Evolutionary conservation across 768 basidiomycete species (phyloP).

Genomic region (Lepiota venenata): DNA sequence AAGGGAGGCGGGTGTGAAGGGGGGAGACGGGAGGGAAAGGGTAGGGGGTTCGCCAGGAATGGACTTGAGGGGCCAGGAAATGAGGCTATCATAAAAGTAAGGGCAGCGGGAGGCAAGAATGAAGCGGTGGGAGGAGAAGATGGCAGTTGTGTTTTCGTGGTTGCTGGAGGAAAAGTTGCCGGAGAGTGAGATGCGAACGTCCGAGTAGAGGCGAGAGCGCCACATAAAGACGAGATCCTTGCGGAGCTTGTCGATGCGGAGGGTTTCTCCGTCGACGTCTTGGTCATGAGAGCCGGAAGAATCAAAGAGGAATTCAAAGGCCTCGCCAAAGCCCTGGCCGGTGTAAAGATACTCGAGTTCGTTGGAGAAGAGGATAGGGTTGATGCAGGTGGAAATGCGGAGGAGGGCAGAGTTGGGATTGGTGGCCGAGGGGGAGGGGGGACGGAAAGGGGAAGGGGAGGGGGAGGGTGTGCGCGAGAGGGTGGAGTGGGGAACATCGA

Average conservation of each 20-base stretch:
- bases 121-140: slow-evolving; percentile 92
- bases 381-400: slow-evolving; percentile 64
- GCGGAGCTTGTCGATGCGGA: slow-evolving; percentile 78
- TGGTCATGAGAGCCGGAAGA: slow-evolving; percentile 44
- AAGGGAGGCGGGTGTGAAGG: slow-evolving; percentile 91
- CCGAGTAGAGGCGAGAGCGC: slow-evolving; percentile 91
- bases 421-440: slow-evolving; percentile 41
- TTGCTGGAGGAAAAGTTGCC: slow-evolving; percentile 57
- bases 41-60: slow-evolving; percentile 43
- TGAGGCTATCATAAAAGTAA: slow-evolving; percentile 82
- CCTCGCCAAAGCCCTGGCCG: slow-evolving; percentile 82
- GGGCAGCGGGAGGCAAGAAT: slow-evolving; percentile 86
- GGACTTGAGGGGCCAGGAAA: slow-evolving; percentile 50
- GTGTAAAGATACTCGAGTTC: slow-evolving; percentile 96
- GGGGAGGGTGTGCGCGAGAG: slow-evolving; percentile 30
- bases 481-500: slow-evolving; percentile 33
- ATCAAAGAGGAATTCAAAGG: slow-evolving; percentile 87
- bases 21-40: slow-evolving; percentile 80
- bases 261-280: slow-evolving; percentile 36
- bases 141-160: slow-evolving; percentile 69
- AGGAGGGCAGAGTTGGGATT: slow-evolving; percentile 43
- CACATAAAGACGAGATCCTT: slow-evolving; percentile 97
- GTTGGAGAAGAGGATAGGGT: slow-evolving; percentile 80
- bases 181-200: slow-evolving; percentile 78
- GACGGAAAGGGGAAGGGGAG: slow-evolving; percentile 47